Evolutionary conservation across 305 asterid species (phyloP).

Genomic region (Fraxinus albicans): DNA sequence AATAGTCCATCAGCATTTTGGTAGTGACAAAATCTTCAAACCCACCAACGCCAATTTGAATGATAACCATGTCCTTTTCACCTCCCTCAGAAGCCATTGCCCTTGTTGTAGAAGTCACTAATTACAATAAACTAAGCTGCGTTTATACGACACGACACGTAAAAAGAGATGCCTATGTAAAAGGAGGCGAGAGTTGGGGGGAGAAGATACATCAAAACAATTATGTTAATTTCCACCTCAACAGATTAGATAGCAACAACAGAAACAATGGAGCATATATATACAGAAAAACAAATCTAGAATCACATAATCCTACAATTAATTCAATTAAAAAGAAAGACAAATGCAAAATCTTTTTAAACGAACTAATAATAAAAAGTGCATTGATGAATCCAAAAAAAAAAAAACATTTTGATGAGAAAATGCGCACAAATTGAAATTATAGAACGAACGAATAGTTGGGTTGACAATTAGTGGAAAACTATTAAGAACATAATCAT

Average conservation of each 20-base stretch:
- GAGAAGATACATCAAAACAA: no score
- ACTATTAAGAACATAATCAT: background rate
- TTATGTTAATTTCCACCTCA: no score
- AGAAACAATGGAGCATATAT: background rate
- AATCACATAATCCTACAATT: background rate
- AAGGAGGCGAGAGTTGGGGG: background rate
- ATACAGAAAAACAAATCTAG: background rate
- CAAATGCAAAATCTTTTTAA: background rate
- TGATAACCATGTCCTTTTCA: background rate
- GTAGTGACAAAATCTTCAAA: no score
- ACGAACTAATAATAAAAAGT: background rate
- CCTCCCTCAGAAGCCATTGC: slow-evolving; percentile 48
- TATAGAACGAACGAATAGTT: no score
- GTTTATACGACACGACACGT: background rate
- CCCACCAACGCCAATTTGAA: no score
- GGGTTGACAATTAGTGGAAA: no score
- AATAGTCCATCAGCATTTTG: no score
- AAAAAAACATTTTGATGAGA: background rate
- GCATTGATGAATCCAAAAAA: background rate
- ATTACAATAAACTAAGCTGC: background rate
- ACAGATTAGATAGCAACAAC: background rate
- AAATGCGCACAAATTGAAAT: background rate
- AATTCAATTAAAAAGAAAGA: background rate
- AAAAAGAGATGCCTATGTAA: background rate
- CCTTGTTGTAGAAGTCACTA: background rate